Evolutionary conservation across 768 basidiomycete genomes (phyloP).

Genomic region (Crassisporium funariophilum): DNA sequence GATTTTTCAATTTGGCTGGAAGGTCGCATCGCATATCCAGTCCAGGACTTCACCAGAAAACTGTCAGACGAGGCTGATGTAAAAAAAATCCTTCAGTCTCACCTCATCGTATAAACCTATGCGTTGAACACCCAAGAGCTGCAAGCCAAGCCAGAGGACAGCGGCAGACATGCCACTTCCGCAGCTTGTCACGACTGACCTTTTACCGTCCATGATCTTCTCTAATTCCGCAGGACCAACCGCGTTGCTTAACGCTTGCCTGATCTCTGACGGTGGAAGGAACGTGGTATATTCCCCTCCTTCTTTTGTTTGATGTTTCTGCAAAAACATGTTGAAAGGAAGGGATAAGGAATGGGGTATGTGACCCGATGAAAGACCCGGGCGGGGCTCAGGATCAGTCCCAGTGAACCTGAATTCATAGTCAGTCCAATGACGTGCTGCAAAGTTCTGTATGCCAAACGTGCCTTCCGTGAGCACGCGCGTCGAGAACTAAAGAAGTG

Average conservation of each 20-base stretch:
- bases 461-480: slow-evolving; percentile 80
- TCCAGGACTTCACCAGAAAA: slow-evolving; percentile 74
- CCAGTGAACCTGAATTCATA: slow-evolving; percentile 68
- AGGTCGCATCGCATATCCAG: slow-evolving; percentile 81
- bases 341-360: slow-evolving; percentile 86
- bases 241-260: slow-evolving; percentile 57
- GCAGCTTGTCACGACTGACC: slow-evolving; percentile 73
- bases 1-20: slow-evolving; percentile 74
- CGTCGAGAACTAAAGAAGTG: slow-evolving; percentile 82
- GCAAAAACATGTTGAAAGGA: slow-evolving; percentile 79
- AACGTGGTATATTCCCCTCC: slow-evolving; percentile 59
- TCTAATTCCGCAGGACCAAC: slow-evolving; percentile 60
- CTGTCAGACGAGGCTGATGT: slow-evolving; percentile 4
- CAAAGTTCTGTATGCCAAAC: slow-evolving; percentile 15
- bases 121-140: slow-evolving; percentile 60
- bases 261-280: slow-evolving; percentile 58
- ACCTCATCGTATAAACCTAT: slow-evolving; percentile 95
- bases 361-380: slow-evolving; percentile 87
- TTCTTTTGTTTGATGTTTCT: slow-evolving; percentile 39
- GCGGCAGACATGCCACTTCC: slow-evolving; percentile 99
- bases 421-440: background rate
- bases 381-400: slow-evolving; percentile 84
- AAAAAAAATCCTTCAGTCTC: slow-evolving; percentile 19
- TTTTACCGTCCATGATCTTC: slow-evolving; percentile 60
- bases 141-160: slow-evolving; percentile 90